Evolutionary conservation across 176 grass and related monocot species (phyloP).

Genomic region (Juncus effusus): DNA sequence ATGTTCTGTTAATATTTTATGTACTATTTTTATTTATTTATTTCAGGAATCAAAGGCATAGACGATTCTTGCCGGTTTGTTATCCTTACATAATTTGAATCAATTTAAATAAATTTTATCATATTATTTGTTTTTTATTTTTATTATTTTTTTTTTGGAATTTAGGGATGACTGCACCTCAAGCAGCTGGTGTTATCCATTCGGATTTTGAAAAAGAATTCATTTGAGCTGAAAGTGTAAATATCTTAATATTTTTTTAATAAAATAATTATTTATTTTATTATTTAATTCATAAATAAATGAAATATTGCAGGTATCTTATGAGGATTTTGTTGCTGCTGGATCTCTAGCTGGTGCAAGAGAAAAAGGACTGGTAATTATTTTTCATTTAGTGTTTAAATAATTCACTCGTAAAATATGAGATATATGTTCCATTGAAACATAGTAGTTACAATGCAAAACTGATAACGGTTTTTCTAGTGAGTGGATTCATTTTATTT

Average conservation of each 20-base stretch:
- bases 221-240: constrained; percentile 98
- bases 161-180: constrained; percentile 94
- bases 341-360: constrained; percentile 85
- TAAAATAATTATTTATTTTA: not conserved
- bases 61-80: constrained; percentile 84
- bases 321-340: constrained; percentile 73
- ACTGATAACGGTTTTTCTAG: too few relatives aligned
- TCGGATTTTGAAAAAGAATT: constrained; percentile 99
- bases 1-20: constrained; percentile 23
- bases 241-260: constrained; percentile 23
- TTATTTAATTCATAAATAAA: constrained; percentile 24
- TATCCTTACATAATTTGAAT: constrained; percentile 21
- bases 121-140: not conserved
- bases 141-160: constrained; percentile 5
- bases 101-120: not conserved
- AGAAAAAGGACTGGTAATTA: constrained; percentile 90
- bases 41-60: constrained; percentile 95
- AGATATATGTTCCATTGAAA: not conserved
- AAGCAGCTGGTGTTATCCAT: constrained; percentile 97
- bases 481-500: too few relatives aligned
- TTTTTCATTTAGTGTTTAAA: constrained; percentile 1
- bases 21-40: not conserved
- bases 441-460: not conserved
- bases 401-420: not conserved
- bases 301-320: constrained; percentile 61